phyloP scores from a whole-genome alignment of 306 rosid genomes.

The Sechiopsis laciniata region DNA sequence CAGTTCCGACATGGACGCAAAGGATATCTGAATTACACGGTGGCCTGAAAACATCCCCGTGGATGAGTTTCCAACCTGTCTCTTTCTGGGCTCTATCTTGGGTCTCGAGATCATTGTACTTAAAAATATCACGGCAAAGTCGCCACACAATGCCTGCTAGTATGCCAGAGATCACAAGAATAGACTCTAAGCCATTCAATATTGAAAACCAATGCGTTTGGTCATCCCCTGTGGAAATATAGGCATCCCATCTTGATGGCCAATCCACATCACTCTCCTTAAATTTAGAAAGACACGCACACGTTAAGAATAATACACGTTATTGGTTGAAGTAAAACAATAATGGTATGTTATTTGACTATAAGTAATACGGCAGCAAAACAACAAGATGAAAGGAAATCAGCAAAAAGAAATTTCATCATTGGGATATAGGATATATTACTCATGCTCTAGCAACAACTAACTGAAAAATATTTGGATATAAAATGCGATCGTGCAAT shows the following conservation, averaged over 20 bases:
- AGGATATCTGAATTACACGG: constrained; percentile 57
- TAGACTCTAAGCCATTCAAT: constrained; percentile 56
- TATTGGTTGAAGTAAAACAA: not conserved
- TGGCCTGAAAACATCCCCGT: constrained; percentile 71
- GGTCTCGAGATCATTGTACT: constrained; percentile 64
- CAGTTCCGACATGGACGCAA: constrained; percentile 64
- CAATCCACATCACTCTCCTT: constrained; percentile 63
- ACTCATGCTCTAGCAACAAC: constrained; percentile 8
- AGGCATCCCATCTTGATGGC: constrained; percentile 79
- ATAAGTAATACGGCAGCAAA: not conserved
- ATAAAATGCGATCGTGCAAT: not conserved
- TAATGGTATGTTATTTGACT: not conserved
- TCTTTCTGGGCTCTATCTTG: constrained; percentile 68
- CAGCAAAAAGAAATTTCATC: not conserved
- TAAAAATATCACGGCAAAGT: constrained; percentile 62
- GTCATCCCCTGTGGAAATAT: constrained; percentile 60
- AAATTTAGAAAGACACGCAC: not conserved
- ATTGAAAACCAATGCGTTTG: constrained; percentile 75
- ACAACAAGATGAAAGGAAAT: not conserved
- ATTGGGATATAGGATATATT: not conserved
- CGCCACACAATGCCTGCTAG: constrained; percentile 66
- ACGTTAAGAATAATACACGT: not conserved
- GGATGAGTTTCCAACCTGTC: constrained; percentile 78
- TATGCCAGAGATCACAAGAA: constrained; percentile 69
- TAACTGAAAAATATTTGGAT: too few relatives aligned